A percentile compares a stretch with the other conserved stretches of the same genome.
Conservation (phyloP, 768 basidiomycete species). For the Leccinum disarticulatum region DNA sequence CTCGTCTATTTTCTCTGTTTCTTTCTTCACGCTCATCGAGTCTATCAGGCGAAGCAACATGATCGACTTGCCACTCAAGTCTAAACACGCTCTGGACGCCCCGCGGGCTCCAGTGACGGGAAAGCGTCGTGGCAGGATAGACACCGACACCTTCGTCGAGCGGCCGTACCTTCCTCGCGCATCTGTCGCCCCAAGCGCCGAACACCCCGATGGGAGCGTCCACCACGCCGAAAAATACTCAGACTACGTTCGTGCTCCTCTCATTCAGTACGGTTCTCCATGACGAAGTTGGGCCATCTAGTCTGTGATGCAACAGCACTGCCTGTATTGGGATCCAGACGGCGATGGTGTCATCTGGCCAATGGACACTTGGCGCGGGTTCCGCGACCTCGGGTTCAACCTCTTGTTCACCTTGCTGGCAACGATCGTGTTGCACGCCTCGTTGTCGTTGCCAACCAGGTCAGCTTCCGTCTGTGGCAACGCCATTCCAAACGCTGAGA, state of each 20-base stretch:
- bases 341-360: constrained; percentile 47
- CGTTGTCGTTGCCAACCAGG: constrained; percentile 38
- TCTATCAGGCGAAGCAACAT: constrained; percentile 22
- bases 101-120: constrained; percentile 22
- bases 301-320: constrained; percentile 44
- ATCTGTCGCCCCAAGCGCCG: constrained; percentile 26
- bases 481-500: not conserved
- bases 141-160: constrained; percentile 28
- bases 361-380: constrained; percentile 40
- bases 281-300: constrained; percentile 6
- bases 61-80: constrained; percentile 18
- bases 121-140: constrained; percentile 19
- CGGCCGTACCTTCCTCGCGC: constrained; percentile 32
- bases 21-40: constrained; percentile 21
- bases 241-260: constrained; percentile 20
- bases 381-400: constrained; percentile 42
- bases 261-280: not conserved
- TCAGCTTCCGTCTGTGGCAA: constrained; percentile 3
- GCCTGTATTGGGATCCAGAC: constrained; percentile 41
- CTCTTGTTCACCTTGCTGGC: constrained; percentile 37
- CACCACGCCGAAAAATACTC: constrained; percentile 19
- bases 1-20: constrained; percentile 14
- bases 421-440: constrained; percentile 34
- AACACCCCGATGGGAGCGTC: constrained; percentile 22
- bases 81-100: constrained; percentile 18